Base-by-base conservation (phyloP, 116 monocot genomes). In the Trichopus zeylanicus region DNA sequence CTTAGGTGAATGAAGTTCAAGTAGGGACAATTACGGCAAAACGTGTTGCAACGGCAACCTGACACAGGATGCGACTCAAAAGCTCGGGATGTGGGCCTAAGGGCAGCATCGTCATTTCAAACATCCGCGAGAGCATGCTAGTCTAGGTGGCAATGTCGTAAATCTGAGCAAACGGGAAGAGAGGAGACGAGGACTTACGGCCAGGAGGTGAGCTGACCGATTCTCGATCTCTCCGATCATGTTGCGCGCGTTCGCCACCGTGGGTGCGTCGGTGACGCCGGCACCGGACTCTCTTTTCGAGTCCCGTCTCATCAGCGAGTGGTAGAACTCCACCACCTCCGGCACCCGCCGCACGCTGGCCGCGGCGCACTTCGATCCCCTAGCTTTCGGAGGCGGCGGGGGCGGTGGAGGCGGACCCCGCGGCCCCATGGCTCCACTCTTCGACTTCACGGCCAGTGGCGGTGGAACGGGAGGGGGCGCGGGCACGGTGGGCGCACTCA, bases 151-250 rank as follows among this genome's bases (percentile, higher is more conserved):
- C 53, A 39, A 26, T 19, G 59, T 53, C 37, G 59, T 53, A 57
- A 53, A 29, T 63, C 0, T 29, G 7, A 29, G 28, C 16, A 16
- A 12, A 23, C 6, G 9, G 21, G 48, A 26, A 57, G 20, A 31
- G 30, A 21, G 6, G 26, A 3, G 46, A 39, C 3, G 22, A 16
- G 30, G 20, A 77, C 87, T 84, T 69, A 97, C 95, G 9, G 95
- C 90, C 57, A 81, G 95, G 48, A 97, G 90, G 69, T 90, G 81
- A 55, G 95, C 61, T 9, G 95, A 97, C 6, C 95, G 91, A 69
- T 97, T 97, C 73, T 97, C 95, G 70, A 90, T 97, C 74, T 97
- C 95, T 22, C 95, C 95, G 70, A 97, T 97, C 95, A 97, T 97
- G 74, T 82, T 76, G 46, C 89, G 71, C 25, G 87, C 68, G 34